phyloP scores from a whole-genome alignment of 2,329 filamentous ascomycete species.

The Onygena corvina region DNA sequence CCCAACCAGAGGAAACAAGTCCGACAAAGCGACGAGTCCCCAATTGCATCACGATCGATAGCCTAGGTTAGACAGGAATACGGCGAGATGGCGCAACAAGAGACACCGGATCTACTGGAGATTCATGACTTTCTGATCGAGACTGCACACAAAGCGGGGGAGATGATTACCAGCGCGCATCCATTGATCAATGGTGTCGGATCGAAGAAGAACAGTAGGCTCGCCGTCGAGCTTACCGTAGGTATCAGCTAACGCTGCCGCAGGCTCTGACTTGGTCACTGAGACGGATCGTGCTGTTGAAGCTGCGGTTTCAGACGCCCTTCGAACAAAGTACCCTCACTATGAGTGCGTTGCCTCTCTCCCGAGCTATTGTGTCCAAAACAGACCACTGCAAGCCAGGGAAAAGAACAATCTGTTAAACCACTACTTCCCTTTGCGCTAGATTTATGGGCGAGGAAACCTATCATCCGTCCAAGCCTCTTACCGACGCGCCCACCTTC shows the following conservation, averaged over 20 bases:
- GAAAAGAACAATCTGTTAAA: neutral
- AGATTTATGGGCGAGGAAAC: slow-evolving; percentile 50
- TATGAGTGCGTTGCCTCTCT: slow-evolving; percentile 33
- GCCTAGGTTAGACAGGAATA: too few relatives aligned
- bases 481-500: slow-evolving; percentile 46
- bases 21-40: too few relatives aligned
- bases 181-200: slow-evolving; percentile 27
- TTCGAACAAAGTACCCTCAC: slow-evolving; percentile 42
- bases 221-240: neutral
- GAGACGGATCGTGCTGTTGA: slow-evolving; percentile 53
- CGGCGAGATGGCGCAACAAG: neutral
- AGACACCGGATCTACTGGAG: slow-evolving; percentile 24
- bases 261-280: slow-evolving; percentile 50
- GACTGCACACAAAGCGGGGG: slow-evolving; percentile 32
- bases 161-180: slow-evolving; percentile 34
- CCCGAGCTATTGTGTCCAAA: neutral
- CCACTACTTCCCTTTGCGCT: neutral
- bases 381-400: too few relatives aligned
- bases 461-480: slow-evolving; percentile 42
- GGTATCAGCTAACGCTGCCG: neutral
- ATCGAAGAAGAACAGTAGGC: slow-evolving; percentile 38
- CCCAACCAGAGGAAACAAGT: too few relatives aligned
- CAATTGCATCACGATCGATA: too few relatives aligned
- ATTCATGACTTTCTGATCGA: slow-evolving; percentile 34
- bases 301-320: slow-evolving; percentile 41